Conservation (phyloP, 371 early-diverging fungal genomes). For the Haplosporangium sp. region DNA sequence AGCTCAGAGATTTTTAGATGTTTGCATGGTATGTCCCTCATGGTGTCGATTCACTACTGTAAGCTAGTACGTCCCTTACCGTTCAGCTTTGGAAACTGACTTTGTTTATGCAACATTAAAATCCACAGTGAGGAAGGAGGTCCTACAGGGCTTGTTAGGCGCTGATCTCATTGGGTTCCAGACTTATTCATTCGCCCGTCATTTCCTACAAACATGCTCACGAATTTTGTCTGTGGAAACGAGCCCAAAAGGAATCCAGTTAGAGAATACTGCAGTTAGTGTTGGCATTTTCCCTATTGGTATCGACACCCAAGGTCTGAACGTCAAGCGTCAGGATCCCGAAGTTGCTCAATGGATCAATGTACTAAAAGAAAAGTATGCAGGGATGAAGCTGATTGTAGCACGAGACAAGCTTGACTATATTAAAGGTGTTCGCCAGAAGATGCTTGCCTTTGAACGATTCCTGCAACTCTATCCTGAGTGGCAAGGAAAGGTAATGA, state of each 20-base stretch:
- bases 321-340: slow-evolving; percentile 60
- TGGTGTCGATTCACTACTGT: not conserved
- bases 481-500: slow-evolving; percentile 77
- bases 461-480: slow-evolving; percentile 86
- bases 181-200: slow-evolving; percentile 93
- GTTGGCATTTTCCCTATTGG: slow-evolving; percentile 97
- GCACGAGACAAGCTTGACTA: slow-evolving; percentile 96
- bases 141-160: slow-evolving; percentile 89
- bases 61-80: not conserved
- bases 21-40: slow-evolving; percentile 79
- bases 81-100: not conserved
- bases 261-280: slow-evolving; percentile 81
- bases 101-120: not conserved
- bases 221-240: slow-evolving; percentile 87
- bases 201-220: slow-evolving; percentile 91
- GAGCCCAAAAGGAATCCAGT: slow-evolving; percentile 85
- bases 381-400: slow-evolving; percentile 88
- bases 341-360: slow-evolving; percentile 80
- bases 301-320: slow-evolving; percentile 45
- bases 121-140: slow-evolving; percentile 73
- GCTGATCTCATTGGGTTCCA: slow-evolving; percentile 91
- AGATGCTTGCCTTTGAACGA: slow-evolving; percentile 87
- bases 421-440: slow-evolving; percentile 94
- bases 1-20: slow-evolving; percentile 92
- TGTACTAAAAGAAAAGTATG: slow-evolving; percentile 82